Evolutionary conservation across 768 basidiomycete species (phyloP), one percentile per base, ranked within the genome.

Genomic region (Brasilioporus rufonigricans): DNA sequence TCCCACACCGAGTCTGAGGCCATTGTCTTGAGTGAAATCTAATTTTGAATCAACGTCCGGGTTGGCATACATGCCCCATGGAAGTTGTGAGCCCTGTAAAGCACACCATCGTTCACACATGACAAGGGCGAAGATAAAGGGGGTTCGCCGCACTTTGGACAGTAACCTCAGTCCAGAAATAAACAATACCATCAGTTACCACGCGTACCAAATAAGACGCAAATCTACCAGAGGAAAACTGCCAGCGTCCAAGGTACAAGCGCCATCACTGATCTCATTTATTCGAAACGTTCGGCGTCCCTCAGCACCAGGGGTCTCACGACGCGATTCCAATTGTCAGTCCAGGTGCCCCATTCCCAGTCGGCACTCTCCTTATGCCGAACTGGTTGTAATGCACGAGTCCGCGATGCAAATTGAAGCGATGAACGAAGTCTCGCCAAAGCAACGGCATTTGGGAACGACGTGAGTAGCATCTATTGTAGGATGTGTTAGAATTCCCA

Each of bases 241-340:
- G 8, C n/a, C 12, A 14, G 23, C 27, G 26, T 31, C 21, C 7
- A 12, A 31, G 23, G 44, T 7, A n/a, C 39, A 39, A 39, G 11
- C 16, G 31, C 4, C 21, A 4, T 24, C n/a, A 50, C 26, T 7
- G 19, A 23, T 21, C 35, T 32, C 41, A 23, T 47, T 47, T 48
- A 70, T 45, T 64, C 59, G 39, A 62, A 59, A 19, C 59, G 59
- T 45, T 55, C 59, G 29, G 64, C 71, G 44, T 75, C 71, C 27
- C 52, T 63, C 48, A 77, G 51, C 23, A 81, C 62, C 32, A 93
- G 65, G 16, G 89, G 90, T 64, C 76, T 75, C 49, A 96, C 76
- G 19, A 81, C 75, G 41, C 72, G 74, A 47, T 81, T 79, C 94
- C 94, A 98, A 62, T 94, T 94, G 50, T 92, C 84, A 52, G 86